Conservation (phyloP, 2,329 filamentous ascomycete genomes). For the Rhynchosporium graminicola region DNA sequence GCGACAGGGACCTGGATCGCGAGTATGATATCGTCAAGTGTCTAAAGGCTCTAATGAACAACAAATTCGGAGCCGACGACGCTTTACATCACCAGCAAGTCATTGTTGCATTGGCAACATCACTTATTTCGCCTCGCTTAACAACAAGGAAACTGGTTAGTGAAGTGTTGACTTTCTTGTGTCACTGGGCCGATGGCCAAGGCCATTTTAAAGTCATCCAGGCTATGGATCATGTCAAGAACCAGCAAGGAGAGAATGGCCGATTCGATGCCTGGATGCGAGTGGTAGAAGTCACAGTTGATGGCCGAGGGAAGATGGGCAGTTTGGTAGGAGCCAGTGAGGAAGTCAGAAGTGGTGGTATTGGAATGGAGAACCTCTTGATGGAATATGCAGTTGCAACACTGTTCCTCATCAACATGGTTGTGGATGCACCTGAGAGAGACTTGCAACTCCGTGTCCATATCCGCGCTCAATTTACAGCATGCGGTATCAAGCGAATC, state of each 20-base stretch:
- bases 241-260: conserved; percentile 84
- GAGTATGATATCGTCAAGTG: conserved; percentile 98
- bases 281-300: conserved; percentile 93
- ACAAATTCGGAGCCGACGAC: conserved; percentile 97
- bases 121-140: conserved; percentile 82
- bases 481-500: conserved; percentile 92
- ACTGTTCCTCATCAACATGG: conserved; percentile 93
- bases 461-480: conserved; percentile 92
- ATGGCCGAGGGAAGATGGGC: conserved; percentile 98
- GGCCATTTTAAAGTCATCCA: conserved; percentile 93
- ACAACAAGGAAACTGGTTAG: conserved; percentile 93
- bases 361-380: conserved; percentile 96
- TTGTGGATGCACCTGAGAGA: conserved; percentile 85
- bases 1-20: conserved; percentile 68
- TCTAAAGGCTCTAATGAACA: conserved; percentile 97
- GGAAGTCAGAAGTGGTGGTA: conserved; percentile 91
- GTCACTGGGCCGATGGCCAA: conserved; percentile 86
- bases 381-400: conserved; percentile 99
- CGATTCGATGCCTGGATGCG: conserved; percentile 99
- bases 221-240: conserved; percentile 89
- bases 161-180: conserved; percentile 93
- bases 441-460: conserved; percentile 92
- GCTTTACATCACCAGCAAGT: conserved; percentile 88
- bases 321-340: conserved; percentile 96
- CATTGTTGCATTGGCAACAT: conserved; percentile 82